Percentiles rank a stretch among this genome's conserved stretches.
Conservation (phyloP, 2,329 filamentous ascomycete species). For the Calonectria pauciramosa region DNA sequence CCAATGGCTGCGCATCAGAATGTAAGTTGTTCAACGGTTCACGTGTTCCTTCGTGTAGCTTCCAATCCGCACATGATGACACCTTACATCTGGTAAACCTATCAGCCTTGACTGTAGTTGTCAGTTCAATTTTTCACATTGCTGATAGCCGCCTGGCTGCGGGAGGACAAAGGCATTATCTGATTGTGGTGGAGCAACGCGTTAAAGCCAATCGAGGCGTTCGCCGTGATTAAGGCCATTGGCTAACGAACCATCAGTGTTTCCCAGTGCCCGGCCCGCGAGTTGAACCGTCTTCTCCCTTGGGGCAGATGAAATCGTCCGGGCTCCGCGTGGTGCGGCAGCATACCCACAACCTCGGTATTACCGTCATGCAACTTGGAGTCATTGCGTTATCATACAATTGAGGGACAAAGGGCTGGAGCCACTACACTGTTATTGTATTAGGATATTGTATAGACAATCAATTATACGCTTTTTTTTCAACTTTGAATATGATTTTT, state of each 20-base stretch:
- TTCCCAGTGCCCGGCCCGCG: conserved; percentile 1
- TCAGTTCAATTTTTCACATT: conserved; percentile 22
- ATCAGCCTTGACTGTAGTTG: conserved; percentile 50
- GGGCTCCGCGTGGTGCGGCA: conserved; percentile 3
- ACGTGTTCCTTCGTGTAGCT: conserved; percentile 6
- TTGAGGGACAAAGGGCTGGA: background rate
- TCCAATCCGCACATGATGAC: conserved; percentile 49
- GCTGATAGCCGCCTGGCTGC: conserved; percentile 44
- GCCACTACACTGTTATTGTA: background rate
- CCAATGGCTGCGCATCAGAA: background rate
- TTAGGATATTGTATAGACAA: background rate
- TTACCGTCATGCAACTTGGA: background rate
- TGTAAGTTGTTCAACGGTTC: conserved; percentile 34
- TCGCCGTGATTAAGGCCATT: background rate
- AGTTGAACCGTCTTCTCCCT: background rate
- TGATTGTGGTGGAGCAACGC: conserved; percentile 33
- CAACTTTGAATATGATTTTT: background rate
- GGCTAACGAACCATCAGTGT: conserved; percentile 32
- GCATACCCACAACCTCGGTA: background rate
- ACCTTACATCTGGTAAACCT: conserved; percentile 60
- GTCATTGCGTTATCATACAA: background rate
- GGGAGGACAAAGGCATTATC: conserved; percentile 45
- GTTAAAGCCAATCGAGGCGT: background rate
- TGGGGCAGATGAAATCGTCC: background rate
- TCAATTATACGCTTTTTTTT: background rate